A percentile compares a stretch with the other conserved stretches of the same genome.
Conservation (phyloP, 1,284 basidiomycete genomes). For the Cerrena zonata region DNA sequence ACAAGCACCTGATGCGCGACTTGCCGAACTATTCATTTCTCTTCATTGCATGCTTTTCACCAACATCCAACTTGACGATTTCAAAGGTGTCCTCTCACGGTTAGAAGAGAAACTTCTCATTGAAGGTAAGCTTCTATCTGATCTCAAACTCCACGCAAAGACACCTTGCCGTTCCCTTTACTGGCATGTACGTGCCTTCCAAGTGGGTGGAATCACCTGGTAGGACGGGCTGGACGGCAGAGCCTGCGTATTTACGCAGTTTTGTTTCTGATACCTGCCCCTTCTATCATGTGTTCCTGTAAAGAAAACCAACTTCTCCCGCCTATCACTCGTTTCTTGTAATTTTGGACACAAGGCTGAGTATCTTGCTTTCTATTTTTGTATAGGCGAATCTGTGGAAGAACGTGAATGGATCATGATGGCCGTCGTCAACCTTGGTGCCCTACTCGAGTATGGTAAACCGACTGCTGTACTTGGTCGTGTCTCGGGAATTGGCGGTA, state of each 20-base stretch:
- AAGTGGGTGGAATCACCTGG: background rate
- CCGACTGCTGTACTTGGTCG: slow-evolving; percentile 66
- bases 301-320: background rate
- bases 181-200: background rate
- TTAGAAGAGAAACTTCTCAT: slow-evolving; percentile 83
- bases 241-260: background rate
- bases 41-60: slow-evolving; percentile 96
- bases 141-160: background rate
- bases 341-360: no score
- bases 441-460: slow-evolving; percentile 86
- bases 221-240: background rate
- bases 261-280: background rate
- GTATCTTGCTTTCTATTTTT: background rate
- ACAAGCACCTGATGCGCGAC: slow-evolving; percentile 69
- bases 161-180: background rate
- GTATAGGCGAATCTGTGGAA: slow-evolving; percentile 39
- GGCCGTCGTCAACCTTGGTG: slow-evolving; percentile 78
- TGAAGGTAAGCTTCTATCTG: slow-evolving; percentile 38
- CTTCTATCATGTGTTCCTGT: background rate
- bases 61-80: slow-evolving; percentile 88
- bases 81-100: slow-evolving; percentile 72
- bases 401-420: slow-evolving; percentile 96
- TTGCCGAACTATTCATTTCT: slow-evolving; percentile 82
- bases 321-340: background rate
- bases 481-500: slow-evolving; percentile 39